Conservation (phyloP, 2,329 filamentous ascomycete species). For the Fusarium aywerte region DNA sequence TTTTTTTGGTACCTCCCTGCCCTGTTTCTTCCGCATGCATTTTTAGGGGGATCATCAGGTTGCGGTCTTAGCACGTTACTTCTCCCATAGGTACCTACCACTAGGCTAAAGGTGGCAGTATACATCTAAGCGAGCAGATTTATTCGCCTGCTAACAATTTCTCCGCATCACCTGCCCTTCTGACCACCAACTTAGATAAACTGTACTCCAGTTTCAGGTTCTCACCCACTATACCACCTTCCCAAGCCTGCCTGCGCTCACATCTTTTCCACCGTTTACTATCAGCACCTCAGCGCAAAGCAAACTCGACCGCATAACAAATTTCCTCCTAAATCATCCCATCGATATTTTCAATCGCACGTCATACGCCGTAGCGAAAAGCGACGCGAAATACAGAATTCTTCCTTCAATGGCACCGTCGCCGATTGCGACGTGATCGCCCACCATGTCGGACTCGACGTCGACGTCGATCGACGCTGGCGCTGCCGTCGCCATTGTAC, state of each 20-base stretch:
- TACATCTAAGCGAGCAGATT: slow-evolving; percentile 23
- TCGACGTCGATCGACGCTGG: slow-evolving; percentile 62
- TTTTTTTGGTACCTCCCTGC: slow-evolving; percentile 31
- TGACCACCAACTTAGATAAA: slow-evolving; percentile 29
- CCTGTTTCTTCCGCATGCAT: slow-evolving; percentile 42
- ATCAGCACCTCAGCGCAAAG: slow-evolving; percentile 22
- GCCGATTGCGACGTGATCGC: slow-evolving; percentile 52
- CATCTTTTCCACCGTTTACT: slow-evolving; percentile 30
- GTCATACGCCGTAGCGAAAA: slow-evolving; percentile 30
- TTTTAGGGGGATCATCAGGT: slow-evolving; percentile 16
- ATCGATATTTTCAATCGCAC: slow-evolving; percentile 12
- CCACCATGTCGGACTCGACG: slow-evolving; percentile 57
- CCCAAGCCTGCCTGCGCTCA: slow-evolving; percentile 27
- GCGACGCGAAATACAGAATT: slow-evolving; percentile 24
- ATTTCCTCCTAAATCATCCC: neutral
- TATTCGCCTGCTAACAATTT: slow-evolving; percentile 40
- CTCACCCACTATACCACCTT: slow-evolving; percentile 37
- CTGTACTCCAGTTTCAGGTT: slow-evolving; percentile 28
- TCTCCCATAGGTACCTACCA: slow-evolving; percentile 7
- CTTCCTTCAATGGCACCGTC: slow-evolving; percentile 50
- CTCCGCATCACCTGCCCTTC: slow-evolving; percentile 46
- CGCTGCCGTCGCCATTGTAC: slow-evolving; percentile 61
- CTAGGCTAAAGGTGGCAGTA: neutral
- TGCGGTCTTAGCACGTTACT: slow-evolving; percentile 25
- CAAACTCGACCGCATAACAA: slow-evolving; percentile 1